These are phyloP conservation scores for Oligophagozyma castellii DNA, from an alignment of 1,139 yeast species.

Conservation along the genomic window DNA sequence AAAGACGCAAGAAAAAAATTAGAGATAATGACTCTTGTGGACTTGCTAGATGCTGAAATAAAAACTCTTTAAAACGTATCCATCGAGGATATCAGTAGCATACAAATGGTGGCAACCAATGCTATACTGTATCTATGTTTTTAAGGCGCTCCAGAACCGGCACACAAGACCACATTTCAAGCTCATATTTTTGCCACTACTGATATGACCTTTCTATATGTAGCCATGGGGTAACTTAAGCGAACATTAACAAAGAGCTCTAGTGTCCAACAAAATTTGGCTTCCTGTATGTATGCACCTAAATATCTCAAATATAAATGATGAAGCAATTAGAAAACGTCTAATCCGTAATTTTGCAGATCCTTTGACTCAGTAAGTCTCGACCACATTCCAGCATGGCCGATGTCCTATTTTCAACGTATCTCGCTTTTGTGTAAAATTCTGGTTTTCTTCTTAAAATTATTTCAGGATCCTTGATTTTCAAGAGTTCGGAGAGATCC, in stretches of 20 bases:
- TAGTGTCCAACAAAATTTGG: no score
- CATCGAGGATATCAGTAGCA: not conserved
- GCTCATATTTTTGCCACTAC: no score
- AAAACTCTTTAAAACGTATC: constrained; percentile 18
- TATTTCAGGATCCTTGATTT: constrained; percentile 37
- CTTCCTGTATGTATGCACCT: no score
- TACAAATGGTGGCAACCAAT: not conserved
- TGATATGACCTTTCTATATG: no score
- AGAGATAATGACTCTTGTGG: constrained; percentile 72
- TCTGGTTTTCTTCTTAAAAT: constrained; percentile 36
- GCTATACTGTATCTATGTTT: not conserved
- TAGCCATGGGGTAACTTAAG: no score
- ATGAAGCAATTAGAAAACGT: no score
- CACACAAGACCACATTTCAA: no score
- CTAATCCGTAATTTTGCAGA: no score
- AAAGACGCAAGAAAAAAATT: constrained; percentile 76
- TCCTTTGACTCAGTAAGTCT: constrained; percentile 28
- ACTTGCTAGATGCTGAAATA: constrained; percentile 29
- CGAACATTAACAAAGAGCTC: no score
- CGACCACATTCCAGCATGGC: constrained; percentile 41
- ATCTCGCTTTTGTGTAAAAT: constrained; percentile 37
- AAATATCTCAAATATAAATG: no score
- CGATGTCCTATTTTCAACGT: constrained; percentile 33
- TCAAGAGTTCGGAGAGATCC: constrained; percentile 60
- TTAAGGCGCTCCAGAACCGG: not conserved